phyloP scores from a whole-genome alignment of 257 asterid species.

The Datura wrightii region DNA sequence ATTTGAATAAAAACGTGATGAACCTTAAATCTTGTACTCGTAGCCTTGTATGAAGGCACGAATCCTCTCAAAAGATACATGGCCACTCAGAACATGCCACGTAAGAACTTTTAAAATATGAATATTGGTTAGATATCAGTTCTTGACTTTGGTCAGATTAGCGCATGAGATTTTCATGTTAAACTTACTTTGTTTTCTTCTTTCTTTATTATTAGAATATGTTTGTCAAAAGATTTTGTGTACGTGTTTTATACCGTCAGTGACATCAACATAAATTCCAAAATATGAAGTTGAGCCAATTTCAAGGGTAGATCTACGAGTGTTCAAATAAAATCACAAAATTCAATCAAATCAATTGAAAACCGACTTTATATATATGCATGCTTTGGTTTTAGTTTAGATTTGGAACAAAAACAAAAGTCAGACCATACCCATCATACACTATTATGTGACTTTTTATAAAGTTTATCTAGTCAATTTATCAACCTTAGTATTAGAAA shows the following conservation, averaged over 20 bases:
- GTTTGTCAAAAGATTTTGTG: not conserved
- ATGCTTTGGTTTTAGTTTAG: no score
- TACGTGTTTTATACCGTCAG: not conserved
- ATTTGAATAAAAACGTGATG: not conserved
- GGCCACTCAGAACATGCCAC: not conserved
- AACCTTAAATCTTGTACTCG: not conserved
- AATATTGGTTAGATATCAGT: slow-evolving; percentile 11
- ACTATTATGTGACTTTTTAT: no score
- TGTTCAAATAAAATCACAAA: no score
- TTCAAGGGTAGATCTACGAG: no score
- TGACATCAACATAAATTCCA: no score
- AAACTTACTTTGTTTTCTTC: not conserved
- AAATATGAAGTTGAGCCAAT: no score
- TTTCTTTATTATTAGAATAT: not conserved
- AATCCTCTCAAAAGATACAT: slow-evolving; percentile 13
- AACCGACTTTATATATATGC: no score
- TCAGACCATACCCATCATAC: no score
- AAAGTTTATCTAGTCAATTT: no score
- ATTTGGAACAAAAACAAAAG: no score
- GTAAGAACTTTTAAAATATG: not conserved
- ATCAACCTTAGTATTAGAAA: no score
- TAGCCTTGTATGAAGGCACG: not conserved
- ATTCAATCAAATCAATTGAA: no score
- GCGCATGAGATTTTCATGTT: slow-evolving; percentile 16
- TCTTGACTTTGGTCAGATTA: not conserved